phyloP scores from a whole-genome alignment of 805 yeast genomes.

The Ogataea trehalophila region DNA sequence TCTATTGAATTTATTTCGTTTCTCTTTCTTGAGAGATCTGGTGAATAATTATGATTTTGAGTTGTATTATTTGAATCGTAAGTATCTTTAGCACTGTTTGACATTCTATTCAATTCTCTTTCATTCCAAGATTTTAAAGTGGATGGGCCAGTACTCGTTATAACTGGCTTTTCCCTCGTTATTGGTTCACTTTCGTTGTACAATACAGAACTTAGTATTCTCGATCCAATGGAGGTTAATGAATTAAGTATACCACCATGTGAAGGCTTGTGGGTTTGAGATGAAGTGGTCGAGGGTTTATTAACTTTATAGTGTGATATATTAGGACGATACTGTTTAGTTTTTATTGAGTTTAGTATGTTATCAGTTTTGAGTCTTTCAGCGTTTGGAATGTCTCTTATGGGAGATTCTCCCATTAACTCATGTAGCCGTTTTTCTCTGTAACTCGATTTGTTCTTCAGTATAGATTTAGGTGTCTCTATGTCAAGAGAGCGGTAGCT shows the following conservation, averaged over 20 bases:
- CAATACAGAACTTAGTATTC: slow-evolving; percentile 23
- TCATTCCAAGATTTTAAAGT: slow-evolving; percentile 6
- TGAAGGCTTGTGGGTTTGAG: slow-evolving; percentile 1
- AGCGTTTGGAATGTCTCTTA: slow-evolving; percentile 14
- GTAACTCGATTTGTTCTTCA: slow-evolving; percentile 5
- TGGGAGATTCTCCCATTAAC: slow-evolving; percentile 27
- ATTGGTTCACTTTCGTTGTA: slow-evolving; percentile 21
- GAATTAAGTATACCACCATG: slow-evolving; percentile 23
- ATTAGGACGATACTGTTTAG: slow-evolving; percentile 8
- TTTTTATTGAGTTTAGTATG: slow-evolving; percentile 14
- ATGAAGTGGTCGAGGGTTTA: not conserved
- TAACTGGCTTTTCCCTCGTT: not conserved
- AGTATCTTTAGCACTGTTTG: not conserved
- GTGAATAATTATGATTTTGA: not conserved
- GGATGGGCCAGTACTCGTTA: not conserved
- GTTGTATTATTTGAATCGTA: not conserved
- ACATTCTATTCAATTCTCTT: slow-evolving; percentile 3
- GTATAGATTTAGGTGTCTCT: slow-evolving; percentile 11
- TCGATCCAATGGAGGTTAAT: slow-evolving; percentile 25
- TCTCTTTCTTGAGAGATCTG: not conserved
- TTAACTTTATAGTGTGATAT: not conserved
- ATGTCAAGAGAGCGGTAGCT: not conserved
- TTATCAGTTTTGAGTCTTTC: slow-evolving; percentile 14
- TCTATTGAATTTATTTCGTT: not conserved
- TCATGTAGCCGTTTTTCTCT: slow-evolving; percentile 20